Evolutionary conservation across 2,329 filamentous ascomycete species (phyloP).

Genomic region (Cladosporium sp.): DNA sequence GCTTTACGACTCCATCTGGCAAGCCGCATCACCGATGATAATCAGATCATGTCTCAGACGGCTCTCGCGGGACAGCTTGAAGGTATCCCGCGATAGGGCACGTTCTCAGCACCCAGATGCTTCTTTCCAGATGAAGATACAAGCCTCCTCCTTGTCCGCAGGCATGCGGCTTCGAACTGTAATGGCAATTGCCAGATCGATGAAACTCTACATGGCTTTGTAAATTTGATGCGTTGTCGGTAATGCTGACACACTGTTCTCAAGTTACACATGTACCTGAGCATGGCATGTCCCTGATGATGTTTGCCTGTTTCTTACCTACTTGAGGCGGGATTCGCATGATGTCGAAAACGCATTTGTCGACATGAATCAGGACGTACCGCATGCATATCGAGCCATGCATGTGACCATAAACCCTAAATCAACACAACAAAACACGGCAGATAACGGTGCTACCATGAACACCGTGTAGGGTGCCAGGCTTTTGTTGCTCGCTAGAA

Average conservation of each 20-base stretch:
- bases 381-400: background rate
- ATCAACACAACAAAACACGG: background rate
- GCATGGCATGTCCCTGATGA: background rate
- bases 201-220: background rate
- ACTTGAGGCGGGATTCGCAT: background rate
- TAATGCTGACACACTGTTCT: background rate
- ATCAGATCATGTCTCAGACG: conserved; percentile 1
- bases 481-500: background rate
- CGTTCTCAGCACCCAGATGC: background rate
- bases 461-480: background rate
- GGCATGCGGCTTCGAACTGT: background rate
- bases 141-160: background rate
- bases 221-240: background rate
- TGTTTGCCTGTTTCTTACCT: background rate
- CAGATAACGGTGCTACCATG: background rate
- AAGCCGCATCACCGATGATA: background rate
- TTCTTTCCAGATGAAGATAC: background rate
- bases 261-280: background rate
- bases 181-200: conserved; percentile 11
- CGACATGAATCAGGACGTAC: background rate
- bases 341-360: background rate
- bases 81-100: background rate
- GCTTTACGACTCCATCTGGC: conserved; percentile 4
- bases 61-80: background rate
- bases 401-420: background rate